phyloP scores from a whole-genome alignment of 1,284 basidiomycete species.

The Phylloporus sp. region DNA sequence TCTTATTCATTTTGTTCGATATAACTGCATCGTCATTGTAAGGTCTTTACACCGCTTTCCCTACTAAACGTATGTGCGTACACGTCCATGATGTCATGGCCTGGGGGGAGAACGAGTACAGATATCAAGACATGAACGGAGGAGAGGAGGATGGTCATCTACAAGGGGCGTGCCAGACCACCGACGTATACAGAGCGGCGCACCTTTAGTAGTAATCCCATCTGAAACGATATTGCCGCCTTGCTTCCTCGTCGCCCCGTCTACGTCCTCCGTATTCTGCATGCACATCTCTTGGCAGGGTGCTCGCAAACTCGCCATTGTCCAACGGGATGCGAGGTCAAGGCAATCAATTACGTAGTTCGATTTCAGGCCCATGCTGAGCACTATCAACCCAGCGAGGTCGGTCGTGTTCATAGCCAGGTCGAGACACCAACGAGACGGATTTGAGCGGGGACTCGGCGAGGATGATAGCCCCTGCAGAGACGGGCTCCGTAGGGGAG shows the following conservation, averaged over 20 bases:
- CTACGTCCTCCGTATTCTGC: constrained; percentile 88
- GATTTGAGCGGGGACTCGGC: constrained; percentile 97
- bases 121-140: too few species aligned
- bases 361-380: constrained; percentile 82
- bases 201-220: too few species aligned
- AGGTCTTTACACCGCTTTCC: too few species aligned
- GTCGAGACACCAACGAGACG: constrained; percentile 82
- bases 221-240: too few species aligned
- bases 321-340: constrained; percentile 90
- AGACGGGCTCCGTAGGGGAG: constrained; percentile 82
- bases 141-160: too few species aligned
- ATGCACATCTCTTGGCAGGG: constrained; percentile 85
- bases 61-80: too few species aligned
- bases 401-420: constrained; percentile 85
- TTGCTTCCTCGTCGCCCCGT: constrained; percentile 44
- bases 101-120: too few species aligned
- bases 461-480: constrained; percentile 90
- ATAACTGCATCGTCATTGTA: too few species aligned
- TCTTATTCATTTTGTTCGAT: too few species aligned
- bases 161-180: too few species aligned
- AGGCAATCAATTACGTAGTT: constrained; percentile 91
- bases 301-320: constrained; percentile 86
- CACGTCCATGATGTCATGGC: too few species aligned
- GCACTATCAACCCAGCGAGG: constrained; percentile 91
- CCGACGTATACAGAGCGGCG: too few species aligned